These are phyloP conservation scores for Aotearoamyces nothofagi DNA, from an alignment of 2,329 filamentous ascomycete genomes.

Conservation along the genomic window DNA sequence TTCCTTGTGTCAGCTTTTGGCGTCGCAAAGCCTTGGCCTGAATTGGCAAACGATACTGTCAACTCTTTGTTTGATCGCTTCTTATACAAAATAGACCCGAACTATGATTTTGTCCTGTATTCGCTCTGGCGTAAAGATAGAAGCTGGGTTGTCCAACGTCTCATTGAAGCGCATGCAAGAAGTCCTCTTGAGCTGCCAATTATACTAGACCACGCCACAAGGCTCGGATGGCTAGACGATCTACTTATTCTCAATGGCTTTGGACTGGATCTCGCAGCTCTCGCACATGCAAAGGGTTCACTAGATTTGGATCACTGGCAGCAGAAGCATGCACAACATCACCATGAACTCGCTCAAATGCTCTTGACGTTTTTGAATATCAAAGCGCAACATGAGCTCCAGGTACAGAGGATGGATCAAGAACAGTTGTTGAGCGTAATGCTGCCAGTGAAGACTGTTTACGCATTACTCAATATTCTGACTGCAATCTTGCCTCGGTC, in stretches of 20 bases:
- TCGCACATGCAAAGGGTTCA: conserved; percentile 67
- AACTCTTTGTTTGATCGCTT: conserved; percentile 73
- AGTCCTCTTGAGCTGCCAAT: conserved; percentile 51
- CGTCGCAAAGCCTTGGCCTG: conserved; percentile 60
- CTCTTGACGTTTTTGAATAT: conserved; percentile 70
- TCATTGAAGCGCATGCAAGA: conserved; percentile 62
- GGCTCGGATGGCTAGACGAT: conserved; percentile 73
- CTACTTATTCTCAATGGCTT: conserved; percentile 60
- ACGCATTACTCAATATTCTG: conserved; percentile 63
- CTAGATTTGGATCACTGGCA: conserved; percentile 75
- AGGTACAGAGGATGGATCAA: conserved; percentile 56
- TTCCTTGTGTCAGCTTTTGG: conserved; percentile 68
- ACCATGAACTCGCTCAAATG: conserved; percentile 51
- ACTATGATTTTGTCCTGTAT: conserved; percentile 80
- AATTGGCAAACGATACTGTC: conserved; percentile 59
- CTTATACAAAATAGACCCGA: conserved; percentile 59
- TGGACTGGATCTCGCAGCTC: conserved; percentile 72
- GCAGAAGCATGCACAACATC: conserved; percentile 50
- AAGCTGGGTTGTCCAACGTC: conserved; percentile 67
- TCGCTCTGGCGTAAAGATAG: conserved; percentile 86
- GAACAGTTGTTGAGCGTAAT: conserved; percentile 53
- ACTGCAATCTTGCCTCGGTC: conserved; percentile 50
- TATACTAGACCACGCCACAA: conserved; percentile 66
- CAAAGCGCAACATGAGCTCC: conserved; percentile 69
- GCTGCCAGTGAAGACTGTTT: conserved; percentile 73